Base-by-base conservation (phyloP, 2,329 filamentous ascomycete species). In the Claviceps monticola region DNA sequence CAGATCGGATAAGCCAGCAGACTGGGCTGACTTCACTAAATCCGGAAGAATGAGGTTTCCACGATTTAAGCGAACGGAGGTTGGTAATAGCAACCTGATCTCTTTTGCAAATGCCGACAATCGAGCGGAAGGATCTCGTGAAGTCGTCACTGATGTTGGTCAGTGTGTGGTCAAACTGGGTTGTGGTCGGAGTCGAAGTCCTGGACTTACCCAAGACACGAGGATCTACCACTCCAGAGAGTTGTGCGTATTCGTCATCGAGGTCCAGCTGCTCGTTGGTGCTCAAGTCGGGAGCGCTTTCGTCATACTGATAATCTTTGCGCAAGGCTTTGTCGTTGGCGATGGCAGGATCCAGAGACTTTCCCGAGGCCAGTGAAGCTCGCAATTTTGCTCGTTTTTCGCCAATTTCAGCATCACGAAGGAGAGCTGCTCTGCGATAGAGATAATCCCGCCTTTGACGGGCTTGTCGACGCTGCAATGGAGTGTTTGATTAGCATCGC, bases 31-130 rank as follows among this genome's bases (percentile, higher is more conserved):
- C 47, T 79, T 75, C 26, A 95, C 86, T 2, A 98, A 76, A 60
- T 95, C 91, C 2, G 86, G 85, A 8, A 97, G 73, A 55, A 97
- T 83, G 34, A 94, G 75, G 57, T 93, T 96, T 63, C 93, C 93
- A 66, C 93, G 82, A 66, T 98, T 98, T 51, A 97, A 70, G 9
- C 91, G 80, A 55, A 96, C 90, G 0, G 84, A 79, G 0, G 90
- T 96, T 0, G 90, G 91, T 1, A 95, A 73, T 5, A 95, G 72
- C 19, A 95, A 72, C 49, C 89, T 76, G 50, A 95, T 85, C 66
- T 97, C 93, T 66, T 98, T 97, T 34, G 88, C 85, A 63, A 98
- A 98, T 0, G 88, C 83, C n/a, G 82, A 79, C 8, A 98, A 74
- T 51, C 93, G 78, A 47, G 86, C 84, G 34, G 85, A 91, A 19